Evolutionary conservation across 75 land plant genomes (phyloP).

Genomic region (Pinus albicaulis): DNA sequence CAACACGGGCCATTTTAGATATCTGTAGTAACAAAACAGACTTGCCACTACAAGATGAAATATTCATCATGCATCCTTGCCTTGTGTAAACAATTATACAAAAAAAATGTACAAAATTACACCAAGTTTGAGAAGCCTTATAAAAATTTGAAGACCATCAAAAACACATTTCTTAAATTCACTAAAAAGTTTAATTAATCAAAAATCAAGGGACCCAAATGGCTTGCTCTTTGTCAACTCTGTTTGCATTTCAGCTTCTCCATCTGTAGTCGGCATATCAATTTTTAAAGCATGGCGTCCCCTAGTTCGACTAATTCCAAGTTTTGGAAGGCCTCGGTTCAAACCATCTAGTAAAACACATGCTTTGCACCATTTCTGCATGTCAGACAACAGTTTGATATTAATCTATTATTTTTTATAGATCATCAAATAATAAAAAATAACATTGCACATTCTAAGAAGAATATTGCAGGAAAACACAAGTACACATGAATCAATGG

Average conservation of each 20-base stretch:
- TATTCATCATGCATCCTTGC: background rate
- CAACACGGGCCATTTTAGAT: background rate
- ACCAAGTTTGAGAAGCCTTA: background rate
- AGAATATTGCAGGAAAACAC: background rate
- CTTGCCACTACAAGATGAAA: background rate
- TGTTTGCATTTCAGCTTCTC: constrained; percentile 4
- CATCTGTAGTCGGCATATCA: constrained; percentile 5
- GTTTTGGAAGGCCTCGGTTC: constrained; percentile 86
- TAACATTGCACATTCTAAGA: background rate
- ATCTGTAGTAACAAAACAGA: background rate
- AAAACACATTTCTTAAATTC: background rate
- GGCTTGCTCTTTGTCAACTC: constrained; percentile 35
- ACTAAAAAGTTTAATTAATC: background rate
- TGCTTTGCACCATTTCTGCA: constrained; percentile 99
- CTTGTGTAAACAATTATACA: background rate
- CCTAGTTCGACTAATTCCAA: constrained; percentile 78
- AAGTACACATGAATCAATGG: background rate
- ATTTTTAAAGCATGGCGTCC: constrained; percentile 23
- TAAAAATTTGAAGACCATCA: background rate
- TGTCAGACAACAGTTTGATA: background rate
- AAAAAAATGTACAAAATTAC: background rate
- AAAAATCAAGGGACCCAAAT: constrained; percentile 45
- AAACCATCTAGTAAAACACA: constrained; percentile 95
- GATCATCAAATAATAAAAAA: background rate
- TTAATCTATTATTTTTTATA: background rate